phyloP scores from a whole-genome alignment of 2,329 filamentous ascomycete species.

The Monosporascus sp. region DNA sequence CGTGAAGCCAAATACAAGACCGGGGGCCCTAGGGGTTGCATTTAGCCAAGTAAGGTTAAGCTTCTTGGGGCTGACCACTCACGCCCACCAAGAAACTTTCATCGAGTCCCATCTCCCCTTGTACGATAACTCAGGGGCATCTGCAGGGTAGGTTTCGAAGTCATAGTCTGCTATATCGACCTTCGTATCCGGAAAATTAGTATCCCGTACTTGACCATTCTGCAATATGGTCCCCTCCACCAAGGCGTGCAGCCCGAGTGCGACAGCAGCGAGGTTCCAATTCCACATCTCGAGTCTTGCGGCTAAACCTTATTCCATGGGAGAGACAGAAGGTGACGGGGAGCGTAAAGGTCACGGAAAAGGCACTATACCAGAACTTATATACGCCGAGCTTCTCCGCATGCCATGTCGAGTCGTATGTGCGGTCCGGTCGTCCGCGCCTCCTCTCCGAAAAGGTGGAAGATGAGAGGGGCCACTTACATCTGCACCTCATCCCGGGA shows the following conservation, averaged over 20 bases:
- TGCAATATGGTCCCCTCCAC: slow-evolving; percentile 30
- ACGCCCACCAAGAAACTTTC: slow-evolving; percentile 57
- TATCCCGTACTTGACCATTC: slow-evolving; percentile 36
- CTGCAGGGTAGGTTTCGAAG: slow-evolving; percentile 42
- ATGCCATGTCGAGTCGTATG: too few relatives aligned
- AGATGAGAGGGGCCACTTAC: too few relatives aligned
- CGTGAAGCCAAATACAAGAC: slow-evolving; percentile 51
- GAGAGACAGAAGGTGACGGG: too few relatives aligned
- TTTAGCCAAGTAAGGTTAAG: too few relatives aligned
- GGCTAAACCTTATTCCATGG: too few relatives aligned
- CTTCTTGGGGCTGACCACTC: slow-evolving; percentile 20
- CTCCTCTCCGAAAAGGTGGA: too few relatives aligned
- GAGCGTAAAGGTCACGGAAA: too few relatives aligned
- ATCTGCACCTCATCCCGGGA: too few relatives aligned
- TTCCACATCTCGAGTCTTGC: too few relatives aligned
- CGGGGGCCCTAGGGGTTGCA: slow-evolving; percentile 35
- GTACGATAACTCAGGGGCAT: slow-evolving; percentile 52
- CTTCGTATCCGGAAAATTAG: slow-evolving; percentile 35
- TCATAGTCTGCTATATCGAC: slow-evolving; percentile 27
- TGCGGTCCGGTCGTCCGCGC: too few relatives aligned
- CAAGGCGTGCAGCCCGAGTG: slow-evolving; percentile 10
- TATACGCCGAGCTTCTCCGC: too few relatives aligned
- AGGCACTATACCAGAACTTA: too few relatives aligned
- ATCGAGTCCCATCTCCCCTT: slow-evolving; percentile 59
- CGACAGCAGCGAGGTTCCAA: neutral